These are phyloP conservation scores for Fusarium miscanthi DNA, from an alignment of 2,329 filamentous ascomycete species.

Conservation along the genomic window DNA sequence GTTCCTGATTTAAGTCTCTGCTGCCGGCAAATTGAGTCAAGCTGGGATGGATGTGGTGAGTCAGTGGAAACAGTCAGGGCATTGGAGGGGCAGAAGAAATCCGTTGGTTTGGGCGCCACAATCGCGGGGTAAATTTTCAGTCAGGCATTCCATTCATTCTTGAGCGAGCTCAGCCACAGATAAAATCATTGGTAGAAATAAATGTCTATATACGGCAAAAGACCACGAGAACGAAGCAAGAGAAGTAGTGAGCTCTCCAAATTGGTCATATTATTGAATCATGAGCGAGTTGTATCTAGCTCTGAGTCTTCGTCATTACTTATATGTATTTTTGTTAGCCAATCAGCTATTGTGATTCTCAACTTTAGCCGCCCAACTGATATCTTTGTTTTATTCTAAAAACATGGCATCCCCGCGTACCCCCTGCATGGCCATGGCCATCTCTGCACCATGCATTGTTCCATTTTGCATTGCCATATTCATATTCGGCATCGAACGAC, in stretches of 20 bases:
- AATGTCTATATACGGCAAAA: conserved; percentile 6
- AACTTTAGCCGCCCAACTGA: neutral
- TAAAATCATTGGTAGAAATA: neutral
- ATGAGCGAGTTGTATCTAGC: conserved; percentile 40
- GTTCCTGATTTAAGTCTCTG: conserved; percentile 29
- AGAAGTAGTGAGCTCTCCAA: neutral
- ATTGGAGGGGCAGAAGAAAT: conserved; percentile 47
- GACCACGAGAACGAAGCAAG: neutral
- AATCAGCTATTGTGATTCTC: conserved; percentile 10
- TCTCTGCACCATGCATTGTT: conserved; percentile 56
- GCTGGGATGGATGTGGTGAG: conserved; percentile 39
- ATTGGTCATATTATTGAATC: conserved; percentile 50
- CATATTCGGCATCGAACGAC: conserved; percentile 60
- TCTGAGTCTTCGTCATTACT: conserved; percentile 48
- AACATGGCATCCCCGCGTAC: conserved; percentile 63
- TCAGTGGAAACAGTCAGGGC: conserved; percentile 46
- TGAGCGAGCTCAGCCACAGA: conserved; percentile 36
- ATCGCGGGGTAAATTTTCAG: conserved; percentile 48
- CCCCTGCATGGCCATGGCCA: conserved; percentile 59
- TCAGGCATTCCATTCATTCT: conserved; percentile 2
- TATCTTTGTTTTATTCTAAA: conserved; percentile 55
- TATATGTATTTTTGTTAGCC: conserved; percentile 27
- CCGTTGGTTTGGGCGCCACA: conserved; percentile 41
- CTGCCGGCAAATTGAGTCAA: conserved; percentile 38
- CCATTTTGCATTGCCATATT: conserved; percentile 55